These are phyloP conservation scores for Anacardium occidentale DNA, from an alignment of 345 rosid genomes.

Conservation along the genomic window DNA sequence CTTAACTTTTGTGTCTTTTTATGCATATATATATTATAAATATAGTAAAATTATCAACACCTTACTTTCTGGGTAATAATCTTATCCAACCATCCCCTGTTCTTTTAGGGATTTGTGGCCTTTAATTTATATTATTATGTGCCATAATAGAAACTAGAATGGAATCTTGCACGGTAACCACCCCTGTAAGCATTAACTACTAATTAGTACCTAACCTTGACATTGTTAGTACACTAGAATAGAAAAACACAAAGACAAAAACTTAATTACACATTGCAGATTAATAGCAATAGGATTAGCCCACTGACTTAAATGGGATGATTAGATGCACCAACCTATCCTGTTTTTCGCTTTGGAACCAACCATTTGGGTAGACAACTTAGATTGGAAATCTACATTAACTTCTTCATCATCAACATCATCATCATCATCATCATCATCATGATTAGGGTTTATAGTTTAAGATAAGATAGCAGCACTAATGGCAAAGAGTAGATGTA, in stretches of 20 bases:
- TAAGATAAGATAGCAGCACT: no score
- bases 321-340: constrained; percentile 10
- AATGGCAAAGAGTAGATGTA: no score
- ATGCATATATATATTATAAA: neutral
- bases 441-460: constrained; percentile 10
- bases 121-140: no score
- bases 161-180: constrained; percentile 1
- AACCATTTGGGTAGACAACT: constrained; percentile 17
- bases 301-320: constrained; percentile 1
- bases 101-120: neutral
- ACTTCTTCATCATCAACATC: neutral
- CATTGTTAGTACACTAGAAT: no score
- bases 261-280: no score
- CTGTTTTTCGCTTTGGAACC: constrained; percentile 10
- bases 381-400: constrained; percentile 5
- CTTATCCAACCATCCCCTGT: neutral
- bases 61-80: neutral
- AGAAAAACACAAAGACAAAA: neutral
- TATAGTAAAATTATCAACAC: neutral
- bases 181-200: neutral
- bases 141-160: neutral
- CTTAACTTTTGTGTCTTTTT: neutral
- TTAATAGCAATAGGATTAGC: no score
- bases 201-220: no score
- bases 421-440: neutral